Evolutionary conservation across 306 rosid genomes (phyloP), one percentile per base, ranked within the genome.

Genomic region (Quercus parvula): DNA sequence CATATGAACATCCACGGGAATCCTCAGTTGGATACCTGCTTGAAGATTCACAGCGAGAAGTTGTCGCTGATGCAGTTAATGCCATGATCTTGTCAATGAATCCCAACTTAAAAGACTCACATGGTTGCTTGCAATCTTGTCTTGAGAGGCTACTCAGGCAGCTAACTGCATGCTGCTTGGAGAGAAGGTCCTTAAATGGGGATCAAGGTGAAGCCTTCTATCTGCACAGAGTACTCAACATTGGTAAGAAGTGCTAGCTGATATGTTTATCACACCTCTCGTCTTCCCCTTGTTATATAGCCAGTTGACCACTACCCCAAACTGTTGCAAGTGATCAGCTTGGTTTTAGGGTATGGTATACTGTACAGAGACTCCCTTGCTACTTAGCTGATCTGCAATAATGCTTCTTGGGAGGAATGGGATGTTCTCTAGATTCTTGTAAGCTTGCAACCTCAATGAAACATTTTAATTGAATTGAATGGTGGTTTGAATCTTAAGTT

Each of bases 171-270:
- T 91, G 97, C 87, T 85, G 94, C 88, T 84, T 89, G 80, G 96
- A 89, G 86, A 87, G 90, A 80, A 84, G 97, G 80, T 86, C 90
- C 13, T 85, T 91, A 84, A 89, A 83, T 79, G 97, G 97, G 62
- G 96, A 89, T 33, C 94, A 96, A 79, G 99, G 99, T 22, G 98
- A 96, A 87, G 93, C 92, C 33, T 96, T 96, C 86, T 88, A 90
- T 54, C 85, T 96, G 82, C 94, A 87, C 78, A 89, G 91, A 79
- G 84, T 90, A 66, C 97, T 96, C 49, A 80, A 82, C 88, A 71
- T 81, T 68, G 79, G 85, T 74, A 90, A 66, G 84, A 90, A 82
- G 88, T 79, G 82, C 83, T 77, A 70, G 82, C 35, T 67, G 71
- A 77, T 77, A 18, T 83, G 41, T 81, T 69, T 56, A 56, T 81